Evolutionary conservation across 495 filamentous ascomycete genomes (phyloP).

Genomic region (Monascus purpureus): DNA sequence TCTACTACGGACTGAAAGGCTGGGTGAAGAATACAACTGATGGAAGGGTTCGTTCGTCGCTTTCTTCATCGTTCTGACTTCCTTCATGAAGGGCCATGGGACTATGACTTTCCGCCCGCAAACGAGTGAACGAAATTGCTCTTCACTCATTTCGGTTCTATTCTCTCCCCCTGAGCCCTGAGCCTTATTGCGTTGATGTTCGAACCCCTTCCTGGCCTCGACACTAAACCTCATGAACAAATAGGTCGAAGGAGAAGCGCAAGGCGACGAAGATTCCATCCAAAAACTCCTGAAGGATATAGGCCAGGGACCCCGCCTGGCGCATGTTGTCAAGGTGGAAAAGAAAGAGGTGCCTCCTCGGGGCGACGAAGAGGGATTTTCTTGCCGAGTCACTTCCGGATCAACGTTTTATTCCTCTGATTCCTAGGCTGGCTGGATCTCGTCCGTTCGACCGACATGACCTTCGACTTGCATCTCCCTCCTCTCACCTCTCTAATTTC

Average conservation of each 20-base stretch:
- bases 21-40: conserved; percentile 66
- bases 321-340: conserved; percentile 60
- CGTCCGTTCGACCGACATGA: too few relatives aligned
- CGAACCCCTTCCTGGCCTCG: too few relatives aligned
- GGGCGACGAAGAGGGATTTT: conserved; percentile 52
- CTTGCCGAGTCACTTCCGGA: conserved; percentile 25
- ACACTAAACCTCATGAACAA: too few relatives aligned
- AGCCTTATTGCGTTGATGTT: too few relatives aligned
- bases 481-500: too few relatives aligned
- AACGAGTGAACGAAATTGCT: too few relatives aligned
- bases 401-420: conserved; percentile 11
- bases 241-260: conserved; percentile 83
- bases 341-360: conserved; percentile 45
- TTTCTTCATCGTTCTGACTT: conserved; percentile 1
- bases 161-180: too few relatives aligned
- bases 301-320: conserved; percentile 52
- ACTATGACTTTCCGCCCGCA: too few relatives aligned
- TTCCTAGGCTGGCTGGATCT: not conserved
- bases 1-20: conserved; percentile 51
- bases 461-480: too few relatives aligned
- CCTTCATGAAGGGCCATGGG: not conserved
- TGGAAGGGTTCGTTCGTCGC: conserved; percentile 40
- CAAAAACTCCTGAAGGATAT: conserved; percentile 61
- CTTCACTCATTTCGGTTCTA: too few relatives aligned
- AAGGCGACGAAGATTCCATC: conserved; percentile 52